Percentiles rank a stretch among this genome's conserved stretches.
phyloP scores from a whole-genome alignment of 805 yeast species.

The Cyberlindnera xishuangbannaensis region DNA sequence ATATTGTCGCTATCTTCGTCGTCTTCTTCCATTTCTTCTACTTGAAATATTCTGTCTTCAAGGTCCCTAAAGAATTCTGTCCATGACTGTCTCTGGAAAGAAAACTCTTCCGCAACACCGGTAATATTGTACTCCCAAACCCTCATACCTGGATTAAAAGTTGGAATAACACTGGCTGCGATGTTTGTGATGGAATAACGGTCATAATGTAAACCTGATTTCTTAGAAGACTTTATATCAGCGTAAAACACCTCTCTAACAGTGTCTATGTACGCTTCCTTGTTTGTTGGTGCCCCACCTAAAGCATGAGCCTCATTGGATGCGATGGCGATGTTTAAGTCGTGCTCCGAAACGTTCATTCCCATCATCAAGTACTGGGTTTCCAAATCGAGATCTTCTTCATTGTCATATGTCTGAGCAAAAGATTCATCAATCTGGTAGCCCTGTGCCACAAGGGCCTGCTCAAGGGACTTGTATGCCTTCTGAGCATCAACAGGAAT shows the following conservation, averaged over 20 bases:
- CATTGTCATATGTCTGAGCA: conserved; percentile 9
- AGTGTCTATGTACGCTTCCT: conserved; percentile 54
- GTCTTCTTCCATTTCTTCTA: conserved; percentile 19
- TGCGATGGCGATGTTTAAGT: conserved; percentile 26
- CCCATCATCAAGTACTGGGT: conserved; percentile 18
- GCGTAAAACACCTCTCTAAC: conserved; percentile 52
- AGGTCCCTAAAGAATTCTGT: conserved; percentile 45
- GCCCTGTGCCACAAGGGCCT: conserved; percentile 21
- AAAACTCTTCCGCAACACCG: conserved; percentile 30
- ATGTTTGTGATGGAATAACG: conserved; percentile 67
- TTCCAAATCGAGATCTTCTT: conserved; percentile 22
- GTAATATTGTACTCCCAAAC: conserved; percentile 83
- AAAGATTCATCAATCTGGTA: conserved; percentile 26
- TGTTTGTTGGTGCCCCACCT: conserved; percentile 66
- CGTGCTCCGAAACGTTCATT: conserved; percentile 16
- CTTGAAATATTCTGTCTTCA: conserved; percentile 29
- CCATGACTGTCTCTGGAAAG: conserved; percentile 45
- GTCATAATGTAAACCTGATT: conserved; percentile 38
- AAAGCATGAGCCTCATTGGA: conserved; percentile 33
- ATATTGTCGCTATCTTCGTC: conserved; percentile 16
- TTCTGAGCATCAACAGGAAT: conserved; percentile 66
- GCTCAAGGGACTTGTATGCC: conserved; percentile 44
- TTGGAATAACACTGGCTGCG: conserved; percentile 73
- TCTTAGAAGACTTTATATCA: conserved; percentile 21
- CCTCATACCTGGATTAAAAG: conserved; percentile 77